phyloP scores from a whole-genome alignment of 176 grass and related monocot species.

The Phoenix dactylifera region DNA sequence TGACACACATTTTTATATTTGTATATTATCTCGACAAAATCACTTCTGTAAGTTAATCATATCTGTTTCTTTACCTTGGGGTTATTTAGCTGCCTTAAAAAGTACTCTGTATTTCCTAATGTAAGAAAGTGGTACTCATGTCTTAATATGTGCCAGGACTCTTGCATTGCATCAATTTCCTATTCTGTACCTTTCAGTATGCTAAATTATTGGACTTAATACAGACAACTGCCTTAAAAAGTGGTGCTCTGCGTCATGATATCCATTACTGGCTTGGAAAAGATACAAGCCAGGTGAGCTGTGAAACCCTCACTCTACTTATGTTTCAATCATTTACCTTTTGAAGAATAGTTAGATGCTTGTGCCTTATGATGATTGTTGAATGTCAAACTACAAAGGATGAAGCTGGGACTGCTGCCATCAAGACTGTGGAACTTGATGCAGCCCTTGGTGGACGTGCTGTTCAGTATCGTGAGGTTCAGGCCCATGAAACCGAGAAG shows the following conservation, averaged over 20 bases:
- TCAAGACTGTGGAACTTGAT: constrained; percentile 93
- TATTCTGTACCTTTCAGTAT: not conserved
- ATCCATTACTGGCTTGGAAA: constrained; percentile 99
- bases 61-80: too few relatives aligned
- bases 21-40: too few relatives aligned
- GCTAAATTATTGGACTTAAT: constrained; percentile 16
- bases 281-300: constrained; percentile 83
- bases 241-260: constrained; percentile 77
- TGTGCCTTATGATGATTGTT: not conserved
- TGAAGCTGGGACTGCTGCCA: constrained; percentile 85
- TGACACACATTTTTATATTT: too few relatives aligned
- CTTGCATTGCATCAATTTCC: too few relatives aligned
- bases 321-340: not conserved
- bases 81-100: too few relatives aligned
- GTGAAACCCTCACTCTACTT: constrained; percentile 7
- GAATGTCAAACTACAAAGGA: constrained; percentile 50
- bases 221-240: constrained; percentile 81
- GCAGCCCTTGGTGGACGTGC: constrained; percentile 86
- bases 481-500: constrained; percentile 91
- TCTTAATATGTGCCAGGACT: too few relatives aligned
- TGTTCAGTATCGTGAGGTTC: constrained; percentile 96
- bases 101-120: too few relatives aligned
- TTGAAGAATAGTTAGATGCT: too few relatives aligned
- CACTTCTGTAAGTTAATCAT: too few relatives aligned
- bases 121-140: too few relatives aligned